A percentile compares a stretch with the other conserved stretches of the same genome.
Conservation (phyloP, 495 filamentous ascomycete species). For the Xylaria curta region DNA sequence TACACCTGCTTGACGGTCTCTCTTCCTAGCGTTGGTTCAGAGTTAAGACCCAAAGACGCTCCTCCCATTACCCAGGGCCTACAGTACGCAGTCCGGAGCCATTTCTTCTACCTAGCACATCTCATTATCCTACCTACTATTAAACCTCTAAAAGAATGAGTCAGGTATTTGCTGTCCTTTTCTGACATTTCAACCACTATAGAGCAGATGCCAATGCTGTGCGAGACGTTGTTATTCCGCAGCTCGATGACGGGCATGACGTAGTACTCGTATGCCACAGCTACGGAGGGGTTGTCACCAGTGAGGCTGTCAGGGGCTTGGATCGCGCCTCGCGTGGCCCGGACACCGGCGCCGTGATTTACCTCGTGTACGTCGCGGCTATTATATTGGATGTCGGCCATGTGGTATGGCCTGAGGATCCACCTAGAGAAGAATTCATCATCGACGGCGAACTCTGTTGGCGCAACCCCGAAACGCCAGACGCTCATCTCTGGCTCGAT, state of each 20-base stretch:
- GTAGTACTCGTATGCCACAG: constrained; percentile 58
- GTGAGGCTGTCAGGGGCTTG: constrained; percentile 53
- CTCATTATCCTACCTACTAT: too few species aligned
- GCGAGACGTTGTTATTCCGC: constrained; percentile 37
- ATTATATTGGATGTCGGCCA: constrained; percentile 25
- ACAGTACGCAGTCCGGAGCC: constrained; percentile 17
- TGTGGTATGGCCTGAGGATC: constrained; percentile 24
- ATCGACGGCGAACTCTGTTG: constrained; percentile 15
- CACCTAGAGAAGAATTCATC: neutral
- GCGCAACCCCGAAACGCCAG: constrained; percentile 1
- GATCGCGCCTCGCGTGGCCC: constrained; percentile 24
- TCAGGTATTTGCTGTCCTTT: neutral
- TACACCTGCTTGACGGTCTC: constrained; percentile 47
- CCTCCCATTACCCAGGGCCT: constrained; percentile 30
- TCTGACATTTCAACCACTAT: neutral
- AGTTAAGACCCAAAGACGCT: constrained; percentile 34
- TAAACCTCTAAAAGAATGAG: neutral
- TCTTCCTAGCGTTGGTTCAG: constrained; percentile 43
- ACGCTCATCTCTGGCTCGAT: neutral
- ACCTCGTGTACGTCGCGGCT: constrained; percentile 26
- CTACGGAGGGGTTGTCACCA: constrained; percentile 59
- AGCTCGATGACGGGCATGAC: constrained; percentile 47
- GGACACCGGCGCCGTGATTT: constrained; percentile 18
- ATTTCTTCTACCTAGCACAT: neutral
- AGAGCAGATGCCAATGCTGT: constrained; percentile 35